phyloP scores from a whole-genome alignment of 2,329 filamentous ascomycete genomes.

The Lachnellula willkommii region DNA sequence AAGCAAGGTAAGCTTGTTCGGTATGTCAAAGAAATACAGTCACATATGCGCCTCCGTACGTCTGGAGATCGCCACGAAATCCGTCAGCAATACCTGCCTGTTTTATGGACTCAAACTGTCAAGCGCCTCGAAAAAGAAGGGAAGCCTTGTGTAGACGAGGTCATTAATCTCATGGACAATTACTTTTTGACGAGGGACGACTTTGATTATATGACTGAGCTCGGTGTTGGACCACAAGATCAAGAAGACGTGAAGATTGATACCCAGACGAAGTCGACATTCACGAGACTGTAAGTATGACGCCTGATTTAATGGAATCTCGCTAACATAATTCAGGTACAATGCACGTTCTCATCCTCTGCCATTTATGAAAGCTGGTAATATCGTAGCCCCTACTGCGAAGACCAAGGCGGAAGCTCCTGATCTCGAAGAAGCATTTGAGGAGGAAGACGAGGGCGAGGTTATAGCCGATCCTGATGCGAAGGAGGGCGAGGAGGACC shows the following conservation, averaged over 20 bases:
- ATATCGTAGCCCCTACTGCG: slow-evolving; percentile 62
- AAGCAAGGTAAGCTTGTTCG: slow-evolving; percentile 73
- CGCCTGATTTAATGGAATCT: background rate
- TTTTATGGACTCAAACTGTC: slow-evolving; percentile 77
- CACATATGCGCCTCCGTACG: slow-evolving; percentile 87
- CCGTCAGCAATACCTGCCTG: slow-evolving; percentile 86
- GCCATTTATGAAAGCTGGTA: slow-evolving; percentile 92
- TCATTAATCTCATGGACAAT: slow-evolving; percentile 94
- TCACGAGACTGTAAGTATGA: slow-evolving; percentile 73
- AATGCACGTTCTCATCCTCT: slow-evolving; percentile 82
- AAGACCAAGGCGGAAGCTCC: slow-evolving; percentile 57
- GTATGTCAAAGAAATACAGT: slow-evolving; percentile 87
- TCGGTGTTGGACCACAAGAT: slow-evolving; percentile 80
- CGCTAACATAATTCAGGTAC: slow-evolving; percentile 50
- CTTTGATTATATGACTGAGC: slow-evolving; percentile 85
- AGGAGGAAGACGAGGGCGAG: slow-evolving; percentile 78
- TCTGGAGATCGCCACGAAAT: slow-evolving; percentile 92
- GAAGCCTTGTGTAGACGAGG: slow-evolving; percentile 71
- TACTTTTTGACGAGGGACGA: slow-evolving; percentile 95
- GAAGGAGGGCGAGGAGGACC: slow-evolving; percentile 62
- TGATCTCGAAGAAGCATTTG: slow-evolving; percentile 92
- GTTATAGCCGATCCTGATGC: slow-evolving; percentile 48
- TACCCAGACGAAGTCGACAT: slow-evolving; percentile 77
- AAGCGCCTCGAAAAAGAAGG: slow-evolving; percentile 71
- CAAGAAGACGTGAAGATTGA: slow-evolving; percentile 74